A percentile compares a stretch with the other conserved stretches of the same genome.
phyloP scores from a whole-genome alignment of 306 rosid species.

The Canavalia gladiata region DNA sequence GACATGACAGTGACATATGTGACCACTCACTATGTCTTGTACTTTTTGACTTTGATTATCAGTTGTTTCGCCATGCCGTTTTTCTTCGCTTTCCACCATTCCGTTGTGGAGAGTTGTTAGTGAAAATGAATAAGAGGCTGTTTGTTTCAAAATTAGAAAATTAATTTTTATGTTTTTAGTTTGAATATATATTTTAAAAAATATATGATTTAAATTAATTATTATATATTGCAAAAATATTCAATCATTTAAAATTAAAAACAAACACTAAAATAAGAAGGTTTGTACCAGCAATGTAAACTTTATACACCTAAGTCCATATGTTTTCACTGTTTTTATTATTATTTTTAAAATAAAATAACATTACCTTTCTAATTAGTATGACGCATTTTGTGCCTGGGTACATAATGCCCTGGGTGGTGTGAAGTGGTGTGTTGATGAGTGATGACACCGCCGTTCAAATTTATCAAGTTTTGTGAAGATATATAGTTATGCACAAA shows the following conservation, averaged over 20 bases:
- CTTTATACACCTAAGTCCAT: no score
- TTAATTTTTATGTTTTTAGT: no score
- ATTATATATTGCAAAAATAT: no score
- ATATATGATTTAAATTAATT: no score
- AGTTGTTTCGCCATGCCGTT: background rate
- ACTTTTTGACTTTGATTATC: background rate
- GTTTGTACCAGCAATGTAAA: no score
- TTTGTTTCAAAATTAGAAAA: no score
- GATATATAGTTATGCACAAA: background rate
- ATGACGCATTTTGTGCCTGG: constrained; percentile 9
- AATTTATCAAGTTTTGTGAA: background rate
- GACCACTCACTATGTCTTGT: constrained; percentile 22
- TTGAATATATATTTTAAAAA: no score
- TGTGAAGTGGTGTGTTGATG: background rate
- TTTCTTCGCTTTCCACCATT: no score
- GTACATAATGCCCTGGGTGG: background rate
- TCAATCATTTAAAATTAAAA: no score
- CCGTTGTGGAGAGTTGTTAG: no score
- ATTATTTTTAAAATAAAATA: background rate
- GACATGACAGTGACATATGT: constrained; percentile 34
- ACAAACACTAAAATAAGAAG: no score
- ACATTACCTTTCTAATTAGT: background rate
- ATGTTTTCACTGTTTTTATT: background rate
- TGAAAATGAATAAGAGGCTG: no score
- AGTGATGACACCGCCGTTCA: background rate